Percentiles rank a stretch among this genome's conserved stretches.
phyloP scores from a whole-genome alignment of 305 asterid genomes.

The Salvia sclarea region DNA sequence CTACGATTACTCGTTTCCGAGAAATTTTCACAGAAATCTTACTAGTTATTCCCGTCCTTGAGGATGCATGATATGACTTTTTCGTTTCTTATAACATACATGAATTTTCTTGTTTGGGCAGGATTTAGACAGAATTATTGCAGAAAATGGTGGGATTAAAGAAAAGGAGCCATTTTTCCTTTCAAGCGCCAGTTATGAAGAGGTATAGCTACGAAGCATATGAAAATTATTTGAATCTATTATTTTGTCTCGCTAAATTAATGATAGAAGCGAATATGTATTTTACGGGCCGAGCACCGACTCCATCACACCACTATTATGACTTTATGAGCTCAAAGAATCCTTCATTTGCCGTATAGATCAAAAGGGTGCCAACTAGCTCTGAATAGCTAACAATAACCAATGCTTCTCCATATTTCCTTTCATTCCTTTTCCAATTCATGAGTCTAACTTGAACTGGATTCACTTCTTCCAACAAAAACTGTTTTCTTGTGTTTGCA shows the following conservation, averaged over 20 bases:
- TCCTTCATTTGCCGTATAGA: no score
- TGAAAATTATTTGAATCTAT: not conserved
- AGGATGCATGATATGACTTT: not conserved
- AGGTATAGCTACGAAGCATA: conserved; percentile 44
- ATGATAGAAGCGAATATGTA: not conserved
- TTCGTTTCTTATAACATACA: not conserved
- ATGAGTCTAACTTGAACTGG: no score
- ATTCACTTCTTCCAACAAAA: no score
- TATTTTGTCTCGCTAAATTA: not conserved
- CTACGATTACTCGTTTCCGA: not conserved
- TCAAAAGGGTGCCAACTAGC: conserved; percentile 1
- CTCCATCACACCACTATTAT: no score
- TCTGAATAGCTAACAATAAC: not conserved
- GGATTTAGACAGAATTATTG: conserved; percentile 80
- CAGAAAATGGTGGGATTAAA: conserved; percentile 66
- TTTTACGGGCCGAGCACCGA: no score
- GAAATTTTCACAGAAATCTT: not conserved
- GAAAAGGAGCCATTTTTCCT: conserved; percentile 88
- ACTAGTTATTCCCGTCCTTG: not conserved
- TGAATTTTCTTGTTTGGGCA: conserved; percentile 34
- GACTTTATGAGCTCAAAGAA: no score
- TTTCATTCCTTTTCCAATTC: not conserved
- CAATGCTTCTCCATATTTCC: not conserved
- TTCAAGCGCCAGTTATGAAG: conserved; percentile 47
- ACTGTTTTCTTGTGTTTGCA: conserved; percentile 38